phyloP scores from a whole-genome alignment of 257 asterid genomes.

The Misopates orontium region DNA sequence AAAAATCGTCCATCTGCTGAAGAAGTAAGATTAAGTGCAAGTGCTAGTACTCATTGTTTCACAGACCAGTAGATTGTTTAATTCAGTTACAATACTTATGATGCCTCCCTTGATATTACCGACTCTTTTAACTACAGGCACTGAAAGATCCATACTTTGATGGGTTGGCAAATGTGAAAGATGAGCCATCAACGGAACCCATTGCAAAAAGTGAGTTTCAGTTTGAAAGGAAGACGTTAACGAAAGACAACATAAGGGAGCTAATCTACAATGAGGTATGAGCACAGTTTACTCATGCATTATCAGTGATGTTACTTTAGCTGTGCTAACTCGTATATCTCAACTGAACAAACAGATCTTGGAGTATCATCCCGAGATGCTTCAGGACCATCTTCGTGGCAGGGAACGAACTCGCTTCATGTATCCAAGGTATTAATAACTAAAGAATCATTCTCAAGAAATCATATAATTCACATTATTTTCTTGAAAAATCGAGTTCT shows the following conservation, averaged over 20 bases:
- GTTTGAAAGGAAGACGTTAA: constrained; percentile 62
- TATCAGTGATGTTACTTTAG: neutral
- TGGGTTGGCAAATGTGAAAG: constrained; percentile 60
- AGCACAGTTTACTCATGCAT: neutral
- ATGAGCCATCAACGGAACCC: constrained; percentile 59
- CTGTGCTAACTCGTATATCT: constrained; percentile 32
- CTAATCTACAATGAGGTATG: constrained; percentile 72
- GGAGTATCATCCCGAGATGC: constrained; percentile 93
- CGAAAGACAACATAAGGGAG: constrained; percentile 62
- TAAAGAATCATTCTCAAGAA: constrained; percentile 13
- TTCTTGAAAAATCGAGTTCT: neutral
- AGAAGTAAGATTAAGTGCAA: constrained; percentile 40
- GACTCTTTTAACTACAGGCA: constrained; percentile 44
- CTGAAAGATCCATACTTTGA: constrained; percentile 64
- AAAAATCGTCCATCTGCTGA: constrained; percentile 74
- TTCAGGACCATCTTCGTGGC: constrained; percentile 70
- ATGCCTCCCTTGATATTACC: constrained; percentile 16
- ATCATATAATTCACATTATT: neutral
- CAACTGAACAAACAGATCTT: constrained; percentile 53
- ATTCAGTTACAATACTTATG: neutral
- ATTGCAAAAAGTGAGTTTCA: constrained; percentile 67
- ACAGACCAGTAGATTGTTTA: neutral
- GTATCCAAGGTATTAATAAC: constrained; percentile 72
- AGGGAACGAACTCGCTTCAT: constrained; percentile 64
- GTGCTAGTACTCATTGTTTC: too few species aligned